Percentiles rank a stretch among this genome's conserved stretches.
phyloP scores from a whole-genome alignment of 2,329 filamentous ascomycete species.

The Malbranchea zuffiana region DNA sequence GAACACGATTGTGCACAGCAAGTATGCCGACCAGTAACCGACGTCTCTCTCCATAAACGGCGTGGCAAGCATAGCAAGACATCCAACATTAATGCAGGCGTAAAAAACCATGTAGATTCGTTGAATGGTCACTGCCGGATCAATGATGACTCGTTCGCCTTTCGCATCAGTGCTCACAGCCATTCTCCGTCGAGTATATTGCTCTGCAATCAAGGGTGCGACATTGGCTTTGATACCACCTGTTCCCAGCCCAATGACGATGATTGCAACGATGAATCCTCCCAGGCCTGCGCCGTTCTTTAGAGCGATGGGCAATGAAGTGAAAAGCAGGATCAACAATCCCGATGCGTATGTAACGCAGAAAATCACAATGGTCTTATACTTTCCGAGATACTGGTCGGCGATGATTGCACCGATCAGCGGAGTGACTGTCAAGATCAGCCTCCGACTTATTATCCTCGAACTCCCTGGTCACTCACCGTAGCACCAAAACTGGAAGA shows the following conservation, averaged over 20 bases:
- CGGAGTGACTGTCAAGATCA: conserved; percentile 39
- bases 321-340: conserved; percentile 43
- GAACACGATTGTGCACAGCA: conserved; percentile 53
- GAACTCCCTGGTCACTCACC: conserved; percentile 19
- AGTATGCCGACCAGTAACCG: conserved; percentile 55
- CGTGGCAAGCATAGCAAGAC: conserved; percentile 54
- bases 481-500: conserved; percentile 47
- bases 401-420: conserved; percentile 48
- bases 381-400: conserved; percentile 50
- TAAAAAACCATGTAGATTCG: conserved; percentile 66
- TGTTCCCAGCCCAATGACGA: conserved; percentile 55
- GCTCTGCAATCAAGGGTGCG: conserved; percentile 50
- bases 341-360: conserved; percentile 48
- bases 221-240: conserved; percentile 58
- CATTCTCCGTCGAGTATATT: conserved; percentile 50
- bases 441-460: too few species aligned
- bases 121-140: conserved; percentile 54
- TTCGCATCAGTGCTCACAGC: conserved; percentile 32
- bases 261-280: conserved; percentile 44
- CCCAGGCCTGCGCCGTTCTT: conserved; percentile 40
- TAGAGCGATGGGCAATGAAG: conserved; percentile 43
- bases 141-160: conserved; percentile 50
- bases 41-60: conserved; percentile 56
- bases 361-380: conserved; percentile 48
- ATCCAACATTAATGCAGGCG: conserved; percentile 59